These are phyloP conservation scores for Scheffersomyces ergatensis DNA, from an alignment of 805 yeast species.

Conservation along the genomic window DNA sequence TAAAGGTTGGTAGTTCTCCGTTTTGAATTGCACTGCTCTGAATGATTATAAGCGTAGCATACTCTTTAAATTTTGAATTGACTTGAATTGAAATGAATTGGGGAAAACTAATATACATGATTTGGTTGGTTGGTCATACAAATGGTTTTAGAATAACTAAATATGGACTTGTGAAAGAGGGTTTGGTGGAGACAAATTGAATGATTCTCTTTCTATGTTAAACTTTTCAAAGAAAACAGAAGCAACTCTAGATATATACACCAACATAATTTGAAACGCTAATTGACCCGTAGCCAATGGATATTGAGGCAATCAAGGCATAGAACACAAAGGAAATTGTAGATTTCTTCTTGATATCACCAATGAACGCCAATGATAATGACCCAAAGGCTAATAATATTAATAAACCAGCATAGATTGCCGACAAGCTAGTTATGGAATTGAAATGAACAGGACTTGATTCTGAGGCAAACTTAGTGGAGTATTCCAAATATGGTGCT, in stretches of 20 bases:
- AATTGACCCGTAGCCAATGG: conserved; percentile 37
- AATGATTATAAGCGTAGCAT: too few species aligned
- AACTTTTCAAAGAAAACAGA: too few species aligned
- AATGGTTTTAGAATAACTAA: too few species aligned
- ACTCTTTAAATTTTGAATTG: too few species aligned
- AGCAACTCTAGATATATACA: conserved; percentile 40
- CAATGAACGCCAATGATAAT: conserved; percentile 26
- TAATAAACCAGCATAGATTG: conserved; percentile 18
- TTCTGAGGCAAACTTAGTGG: conserved; percentile 15
- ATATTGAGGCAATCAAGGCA: conserved; percentile 32
- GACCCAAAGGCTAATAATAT: conserved; percentile 26
- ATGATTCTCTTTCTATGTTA: too few species aligned
- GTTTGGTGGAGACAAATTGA: too few species aligned
- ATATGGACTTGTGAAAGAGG: too few species aligned
- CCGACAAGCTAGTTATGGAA: conserved; percentile 13
- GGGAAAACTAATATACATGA: too few species aligned
- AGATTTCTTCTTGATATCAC: conserved; percentile 22
- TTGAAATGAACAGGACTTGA: conserved; percentile 22
- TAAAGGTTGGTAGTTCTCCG: too few species aligned
- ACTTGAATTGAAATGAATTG: too few species aligned
- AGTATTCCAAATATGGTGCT: conserved; percentile 25
- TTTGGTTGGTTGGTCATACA: too few species aligned
- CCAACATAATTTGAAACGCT: conserved; percentile 41
- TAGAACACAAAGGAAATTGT: conserved; percentile 23
- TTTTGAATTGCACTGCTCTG: too few species aligned